These are phyloP conservation scores for Pseudopyricularia cyperi DNA, from an alignment of 2,329 filamentous ascomycete species.

Conservation along the genomic window DNA sequence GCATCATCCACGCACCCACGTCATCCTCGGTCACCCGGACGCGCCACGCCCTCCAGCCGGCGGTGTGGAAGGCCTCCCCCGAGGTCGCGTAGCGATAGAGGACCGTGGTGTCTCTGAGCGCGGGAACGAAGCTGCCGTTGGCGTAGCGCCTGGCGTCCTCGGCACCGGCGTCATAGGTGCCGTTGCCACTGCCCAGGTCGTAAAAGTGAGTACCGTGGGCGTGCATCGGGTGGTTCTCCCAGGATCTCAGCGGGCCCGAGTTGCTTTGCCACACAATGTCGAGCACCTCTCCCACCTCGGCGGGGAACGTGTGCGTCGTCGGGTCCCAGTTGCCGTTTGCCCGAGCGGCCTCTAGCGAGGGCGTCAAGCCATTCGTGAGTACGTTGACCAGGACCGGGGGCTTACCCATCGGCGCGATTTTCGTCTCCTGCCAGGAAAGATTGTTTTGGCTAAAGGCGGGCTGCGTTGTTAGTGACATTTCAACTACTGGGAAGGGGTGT, in stretches of 20 bases:
- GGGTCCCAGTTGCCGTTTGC: constrained; percentile 41
- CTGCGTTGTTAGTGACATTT: not conserved
- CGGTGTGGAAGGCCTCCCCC: constrained; percentile 22
- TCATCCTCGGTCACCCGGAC: constrained; percentile 27
- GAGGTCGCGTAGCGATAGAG: constrained; percentile 38
- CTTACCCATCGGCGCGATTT: not conserved
- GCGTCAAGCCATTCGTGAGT: constrained; percentile 32
- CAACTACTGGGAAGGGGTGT: too few relatives aligned
- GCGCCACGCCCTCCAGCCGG: constrained; percentile 50
- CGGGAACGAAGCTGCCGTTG: constrained; percentile 18
- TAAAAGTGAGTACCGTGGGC: constrained; percentile 39
- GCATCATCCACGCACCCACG: constrained; percentile 49
- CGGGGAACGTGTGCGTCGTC: constrained; percentile 32
- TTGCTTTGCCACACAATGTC: constrained; percentile 38
- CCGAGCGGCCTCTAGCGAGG: constrained; percentile 34
- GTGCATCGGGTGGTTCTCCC: constrained; percentile 34
- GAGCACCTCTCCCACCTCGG: constrained; percentile 40
- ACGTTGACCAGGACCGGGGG: constrained; percentile 37
- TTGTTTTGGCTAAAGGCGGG: not conserved
- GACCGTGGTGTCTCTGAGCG: constrained; percentile 34
- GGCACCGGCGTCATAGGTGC: constrained; percentile 35
- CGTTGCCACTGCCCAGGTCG: constrained; percentile 39
- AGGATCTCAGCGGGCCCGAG: constrained; percentile 16
- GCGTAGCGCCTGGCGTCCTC: constrained; percentile 26
- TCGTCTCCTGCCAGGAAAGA: not conserved